Conservation (phyloP, 805 yeast species). For the Grigorovia humatica region DNA sequence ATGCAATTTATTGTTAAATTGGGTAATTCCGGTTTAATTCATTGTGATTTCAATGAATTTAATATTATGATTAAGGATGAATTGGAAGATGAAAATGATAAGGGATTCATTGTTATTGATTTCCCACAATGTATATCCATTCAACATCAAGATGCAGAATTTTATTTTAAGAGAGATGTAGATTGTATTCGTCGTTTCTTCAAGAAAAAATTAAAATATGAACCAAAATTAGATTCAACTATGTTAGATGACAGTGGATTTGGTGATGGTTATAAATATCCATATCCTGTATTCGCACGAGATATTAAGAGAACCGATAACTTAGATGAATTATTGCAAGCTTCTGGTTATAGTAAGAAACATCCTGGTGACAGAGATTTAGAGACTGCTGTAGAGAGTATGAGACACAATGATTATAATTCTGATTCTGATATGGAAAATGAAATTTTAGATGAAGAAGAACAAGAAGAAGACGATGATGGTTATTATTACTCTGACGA, state of each 20-base stretch:
- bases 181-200: slow-evolving; percentile 82
- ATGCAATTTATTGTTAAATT: slow-evolving; percentile 79
- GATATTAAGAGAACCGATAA: slow-evolving; percentile 61
- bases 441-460: slow-evolving; percentile 41
- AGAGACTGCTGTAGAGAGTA: slow-evolving; percentile 61
- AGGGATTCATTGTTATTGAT: slow-evolving; percentile 84
- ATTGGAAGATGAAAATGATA: slow-evolving; percentile 36
- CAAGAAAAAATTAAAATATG: slow-evolving; percentile 62
- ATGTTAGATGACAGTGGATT: slow-evolving; percentile 72
- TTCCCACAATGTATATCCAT: slow-evolving; percentile 97
- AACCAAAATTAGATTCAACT: slow-evolving; percentile 54
- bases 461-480: slow-evolving; percentile 41
- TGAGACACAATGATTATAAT: slow-evolving; percentile 38
- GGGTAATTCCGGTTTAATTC: slow-evolving; percentile 84
- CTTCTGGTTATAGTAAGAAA: slow-evolving; percentile 70
- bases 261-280: slow-evolving; percentile 68
- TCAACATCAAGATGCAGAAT: slow-evolving; percentile 80
- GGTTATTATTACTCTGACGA: slow-evolving; percentile 22
- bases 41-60: slow-evolving; percentile 96
- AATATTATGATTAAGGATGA: slow-evolving; percentile 69
- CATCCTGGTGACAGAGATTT: slow-evolving; percentile 48
- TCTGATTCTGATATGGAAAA: slow-evolving; percentile 22
- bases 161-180: slow-evolving; percentile 85
- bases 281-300: slow-evolving; percentile 69
- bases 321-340: slow-evolving; percentile 80